Conservation (phyloP, 768 basidiomycete species). For the Infundibulicybe gibba region DNA sequence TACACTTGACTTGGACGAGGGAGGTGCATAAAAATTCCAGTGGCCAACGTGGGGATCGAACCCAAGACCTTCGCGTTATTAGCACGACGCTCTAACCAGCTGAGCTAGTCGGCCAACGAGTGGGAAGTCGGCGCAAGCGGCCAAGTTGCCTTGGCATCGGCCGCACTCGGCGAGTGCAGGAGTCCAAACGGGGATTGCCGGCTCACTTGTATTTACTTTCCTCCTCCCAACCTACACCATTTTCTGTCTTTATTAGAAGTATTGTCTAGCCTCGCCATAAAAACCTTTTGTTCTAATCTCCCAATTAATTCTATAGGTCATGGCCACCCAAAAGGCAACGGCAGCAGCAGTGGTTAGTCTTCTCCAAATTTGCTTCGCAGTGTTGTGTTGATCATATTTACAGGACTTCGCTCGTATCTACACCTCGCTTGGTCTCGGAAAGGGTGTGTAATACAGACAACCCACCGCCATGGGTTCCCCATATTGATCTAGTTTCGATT, state of each 20-base stretch:
- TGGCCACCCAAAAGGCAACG: background rate
- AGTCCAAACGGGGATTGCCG: background rate
- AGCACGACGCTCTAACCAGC: slow-evolving; percentile 93
- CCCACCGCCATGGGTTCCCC: background rate
- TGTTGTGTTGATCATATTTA: slow-evolving; percentile 11
- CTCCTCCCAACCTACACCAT: background rate
- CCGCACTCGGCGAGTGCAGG: background rate
- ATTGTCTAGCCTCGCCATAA: background rate
- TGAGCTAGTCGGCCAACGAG: slow-evolving; percentile 78
- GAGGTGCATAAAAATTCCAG: no score
- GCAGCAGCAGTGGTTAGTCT: background rate
- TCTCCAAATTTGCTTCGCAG: background rate
- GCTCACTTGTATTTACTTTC: background rate
- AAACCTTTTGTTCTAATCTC: background rate
- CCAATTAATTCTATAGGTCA: background rate
- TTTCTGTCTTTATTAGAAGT: background rate
- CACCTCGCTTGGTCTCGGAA: slow-evolving; percentile 78
- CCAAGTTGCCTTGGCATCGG: background rate
- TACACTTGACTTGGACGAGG: no score
- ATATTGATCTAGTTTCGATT: slow-evolving; percentile 4
- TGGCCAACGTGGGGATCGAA: slow-evolving; percentile 81
- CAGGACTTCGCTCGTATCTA: slow-evolving; percentile 87
- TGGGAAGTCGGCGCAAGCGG: no score
- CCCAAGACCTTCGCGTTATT: slow-evolving; percentile 83
- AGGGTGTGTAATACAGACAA: slow-evolving; percentile 59